Percentiles rank a stretch among this genome's conserved stretches.
Conservation (phyloP, 192 early-diverging fungal species). For the Coemansia sp. region DNA sequence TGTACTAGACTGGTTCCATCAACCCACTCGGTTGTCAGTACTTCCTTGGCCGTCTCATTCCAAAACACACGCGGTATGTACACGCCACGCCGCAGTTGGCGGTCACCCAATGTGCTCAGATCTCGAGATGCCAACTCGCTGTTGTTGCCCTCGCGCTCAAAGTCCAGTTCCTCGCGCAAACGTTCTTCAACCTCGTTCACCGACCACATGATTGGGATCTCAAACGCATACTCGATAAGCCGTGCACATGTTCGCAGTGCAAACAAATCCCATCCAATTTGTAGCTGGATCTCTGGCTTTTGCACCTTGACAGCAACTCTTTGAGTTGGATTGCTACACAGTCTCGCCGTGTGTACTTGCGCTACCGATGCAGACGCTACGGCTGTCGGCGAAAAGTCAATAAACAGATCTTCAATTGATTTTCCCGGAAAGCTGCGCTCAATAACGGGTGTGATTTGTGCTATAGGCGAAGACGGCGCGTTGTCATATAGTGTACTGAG, state of each 20-base stretch:
- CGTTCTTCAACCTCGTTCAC: slow-evolving; percentile 75
- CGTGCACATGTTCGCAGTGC: slow-evolving; percentile 63
- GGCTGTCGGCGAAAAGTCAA: slow-evolving; percentile 65
- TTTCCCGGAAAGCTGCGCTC: slow-evolving; percentile 62
- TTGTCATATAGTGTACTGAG: slow-evolving; percentile 56
- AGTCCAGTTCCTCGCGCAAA: slow-evolving; percentile 83
- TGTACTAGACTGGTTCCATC: slow-evolving; percentile 76
- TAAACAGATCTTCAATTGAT: slow-evolving; percentile 64
- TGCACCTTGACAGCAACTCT: slow-evolving; percentile 91
- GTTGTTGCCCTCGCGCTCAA: slow-evolving; percentile 84
- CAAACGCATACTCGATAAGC: slow-evolving; percentile 76
- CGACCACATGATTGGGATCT: slow-evolving; percentile 80
- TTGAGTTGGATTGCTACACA: slow-evolving; percentile 59
- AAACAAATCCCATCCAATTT: slow-evolving; percentile 83
- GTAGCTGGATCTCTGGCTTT: slow-evolving; percentile 81
- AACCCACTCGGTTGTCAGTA: slow-evolving; percentile 90
- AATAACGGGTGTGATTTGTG: slow-evolving; percentile 66
- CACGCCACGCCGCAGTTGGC: slow-evolving; percentile 52
- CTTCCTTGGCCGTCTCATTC: slow-evolving; percentile 64
- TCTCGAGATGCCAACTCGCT: slow-evolving; percentile 61
- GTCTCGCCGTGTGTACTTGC: slow-evolving; percentile 73
- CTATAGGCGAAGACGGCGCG: slow-evolving; percentile 63
- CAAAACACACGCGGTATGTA: slow-evolving; percentile 80
- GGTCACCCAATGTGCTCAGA: slow-evolving; percentile 54
- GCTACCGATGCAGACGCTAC: slow-evolving; percentile 92